Percentiles rank a stretch among this genome's conserved stretches.
These are phyloP conservation scores for Austroboletus olivaceoglutinosus DNA, from an alignment of 1,284 basidiomycete genomes.

Conservation along the genomic window DNA sequence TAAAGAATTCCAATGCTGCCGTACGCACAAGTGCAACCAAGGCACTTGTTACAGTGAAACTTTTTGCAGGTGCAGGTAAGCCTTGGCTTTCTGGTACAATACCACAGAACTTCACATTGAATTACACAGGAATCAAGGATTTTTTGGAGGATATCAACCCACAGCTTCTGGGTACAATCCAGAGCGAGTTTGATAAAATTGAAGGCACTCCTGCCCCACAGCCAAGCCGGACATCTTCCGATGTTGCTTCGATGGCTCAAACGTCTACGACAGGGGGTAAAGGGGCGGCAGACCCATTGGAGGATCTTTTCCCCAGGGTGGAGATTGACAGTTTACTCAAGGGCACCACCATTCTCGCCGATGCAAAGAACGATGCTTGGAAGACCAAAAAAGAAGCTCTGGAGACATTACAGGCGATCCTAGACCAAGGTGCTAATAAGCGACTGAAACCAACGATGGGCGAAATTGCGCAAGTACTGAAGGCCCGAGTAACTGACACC, in stretches of 20 bases:
- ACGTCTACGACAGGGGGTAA: constrained; percentile 42
- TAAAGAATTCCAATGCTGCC: constrained; percentile 93
- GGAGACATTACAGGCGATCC: constrained; percentile 77
- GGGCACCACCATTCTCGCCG: constrained; percentile 79
- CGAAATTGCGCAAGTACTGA: constrained; percentile 87
- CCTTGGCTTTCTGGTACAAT: constrained; percentile 10
- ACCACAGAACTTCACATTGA: constrained; percentile 1
- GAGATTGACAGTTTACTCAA: constrained; percentile 89
- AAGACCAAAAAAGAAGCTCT: constrained; percentile 96
- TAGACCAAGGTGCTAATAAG: constrained; percentile 91
- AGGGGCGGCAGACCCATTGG: constrained; percentile 66
- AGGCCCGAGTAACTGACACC: constrained; percentile 85
- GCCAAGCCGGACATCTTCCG: constrained; percentile 74
- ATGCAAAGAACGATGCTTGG: constrained; percentile 92
- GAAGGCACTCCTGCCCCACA: constrained; percentile 78
- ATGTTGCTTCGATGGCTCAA: constrained; percentile 57
- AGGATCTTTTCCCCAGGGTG: constrained; percentile 93
- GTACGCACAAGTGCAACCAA: constrained; percentile 97
- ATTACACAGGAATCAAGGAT: constrained; percentile 76
- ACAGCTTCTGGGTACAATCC: constrained; percentile 89
- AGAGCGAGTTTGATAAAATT: constrained; percentile 92
- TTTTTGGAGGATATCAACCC: constrained; percentile 95
- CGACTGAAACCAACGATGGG: constrained; percentile 90
- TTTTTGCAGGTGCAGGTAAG: constrained; percentile 89
- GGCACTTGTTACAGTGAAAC: constrained; percentile 85